A percentile compares a stretch with the other conserved stretches of the same genome.
Evolutionary conservation across 345 rosid genomes (phyloP).

Genomic region (Brassica cretica): DNA sequence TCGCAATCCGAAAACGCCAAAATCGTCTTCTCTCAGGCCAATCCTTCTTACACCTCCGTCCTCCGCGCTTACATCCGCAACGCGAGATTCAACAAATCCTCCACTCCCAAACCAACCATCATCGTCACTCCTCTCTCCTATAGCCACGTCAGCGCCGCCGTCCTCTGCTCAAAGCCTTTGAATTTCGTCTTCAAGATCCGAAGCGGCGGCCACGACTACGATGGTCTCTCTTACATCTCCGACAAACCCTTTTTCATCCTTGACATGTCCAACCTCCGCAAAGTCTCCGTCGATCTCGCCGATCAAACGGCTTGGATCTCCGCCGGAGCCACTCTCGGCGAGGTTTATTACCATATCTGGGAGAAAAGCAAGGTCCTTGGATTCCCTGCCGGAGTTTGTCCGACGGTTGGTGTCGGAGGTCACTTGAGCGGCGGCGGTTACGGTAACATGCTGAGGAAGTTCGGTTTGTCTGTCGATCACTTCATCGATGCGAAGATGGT

Average conservation of each 20-base stretch:
- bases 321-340: conserved; percentile 63
- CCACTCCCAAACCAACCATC: conserved; percentile 50
- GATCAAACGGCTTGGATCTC: conserved; percentile 52
- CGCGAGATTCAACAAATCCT: conserved; percentile 51
- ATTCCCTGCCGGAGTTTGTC: conserved; percentile 64
- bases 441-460: conserved; percentile 56
- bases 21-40: conserved; percentile 41
- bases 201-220: conserved; percentile 65
- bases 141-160: conserved; percentile 56
- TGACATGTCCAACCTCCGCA: conserved; percentile 53
- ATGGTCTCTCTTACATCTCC: conserved; percentile 55
- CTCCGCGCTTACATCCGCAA: conserved; percentile 60
- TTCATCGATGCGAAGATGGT: conserved; percentile 60
- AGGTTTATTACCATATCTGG: conserved; percentile 51
- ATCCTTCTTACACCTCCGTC: conserved; percentile 46
- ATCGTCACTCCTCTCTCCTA: conserved; percentile 54
- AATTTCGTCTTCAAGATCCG: conserved; percentile 53
- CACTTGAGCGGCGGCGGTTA: conserved; percentile 67
- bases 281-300: conserved; percentile 32
- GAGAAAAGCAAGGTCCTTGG: conserved; percentile 49
- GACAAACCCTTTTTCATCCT: conserved; percentile 55
- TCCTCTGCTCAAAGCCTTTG: conserved; percentile 48
- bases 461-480: conserved; percentile 55
- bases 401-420: conserved; percentile 71
- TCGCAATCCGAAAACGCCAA: conserved; percentile 27